Base-by-base conservation (phyloP, 2,329 filamentous ascomycete genomes). In the Phialemoniopsis sp. region DNA sequence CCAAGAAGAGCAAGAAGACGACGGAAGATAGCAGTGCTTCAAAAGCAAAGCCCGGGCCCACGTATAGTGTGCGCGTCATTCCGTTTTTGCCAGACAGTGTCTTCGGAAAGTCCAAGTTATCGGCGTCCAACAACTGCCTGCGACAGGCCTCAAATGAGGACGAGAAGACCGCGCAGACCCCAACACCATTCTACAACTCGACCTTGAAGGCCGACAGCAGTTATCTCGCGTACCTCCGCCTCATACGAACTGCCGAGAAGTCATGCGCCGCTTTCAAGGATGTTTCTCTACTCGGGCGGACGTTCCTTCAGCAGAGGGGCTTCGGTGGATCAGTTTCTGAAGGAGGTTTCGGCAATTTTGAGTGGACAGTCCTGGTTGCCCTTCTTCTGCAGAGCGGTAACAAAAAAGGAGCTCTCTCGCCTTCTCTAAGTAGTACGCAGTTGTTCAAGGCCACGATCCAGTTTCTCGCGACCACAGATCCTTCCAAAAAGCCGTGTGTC, bases 401-500 rank as follows among this genome's bases (percentile, higher is more conserved):
- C 7, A 83, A 82, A 43, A 85, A 86, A 3, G 77, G 81, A 46
- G 75, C 87, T 6, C 72, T 97, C 13, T 89, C 89, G 6, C 72
- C 79, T 5, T 87, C 87, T 8, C 85, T 95, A 52, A 95, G 86
- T 66, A 86, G 85, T 61, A 93, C 91, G 17, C 91, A 97, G 61
- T 73, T 97, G 33, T 96, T 98, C 74, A 97, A 96, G 63, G 90
- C 89, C 3, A 82, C 84, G 2, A 68, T 98, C n/a, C 91, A 96
- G 56, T 93, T 91, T 49, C 68, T 98, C 14, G 81, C 85, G 2
- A 76, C 78, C 2, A 83, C 78, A 29, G 83, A 95, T 53, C 68
- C 96, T 39, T 70, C 68, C 41, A 83, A 78, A 51, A 85, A 78
- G 48, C 80, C 86, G 0, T 73, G 83, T 28, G 49, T 73, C 1